Evolutionary conservation across 2,329 filamentous ascomycete genomes (phyloP), one percentile per base, ranked within the genome.

Genomic region (Teratosphaeria gauchensis): DNA sequence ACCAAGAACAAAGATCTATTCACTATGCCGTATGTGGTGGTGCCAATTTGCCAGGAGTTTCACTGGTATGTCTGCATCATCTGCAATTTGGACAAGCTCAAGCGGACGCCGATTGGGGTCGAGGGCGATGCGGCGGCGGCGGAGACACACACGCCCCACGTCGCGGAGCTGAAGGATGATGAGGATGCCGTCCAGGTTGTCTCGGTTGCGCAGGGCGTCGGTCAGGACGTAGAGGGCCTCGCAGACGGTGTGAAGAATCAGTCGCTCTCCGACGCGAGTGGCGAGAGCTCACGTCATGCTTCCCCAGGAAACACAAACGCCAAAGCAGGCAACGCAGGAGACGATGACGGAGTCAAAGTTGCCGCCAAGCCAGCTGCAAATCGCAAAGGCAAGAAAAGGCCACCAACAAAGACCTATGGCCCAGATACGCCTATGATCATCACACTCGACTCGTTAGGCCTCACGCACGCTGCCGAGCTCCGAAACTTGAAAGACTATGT

Each of bases 1-100:
- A 97, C 94, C 0, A 81, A 87, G 35, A 90, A 86, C 65, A 81
- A 92, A 24, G 89, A 99, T 69, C 75, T 99, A 8, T 89, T 97
- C 68, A 82, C 80, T 5, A 91, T 89, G 66, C 90, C 96, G 69
- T 96, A 92, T 71, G 85, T 97, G 59, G 81, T 97, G 11, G 88
- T 99, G 6, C 94, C 94, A 0, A 90, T 99, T 71, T 95, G 96
- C 66, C 89, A 96, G 69, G 79, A 84, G 31, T 59, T 66, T 1
- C 94, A 99, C 73, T 99, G 95, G 94, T 97, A 94, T 73, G 78
- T 97, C 64, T 91, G 90, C 14, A 92, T 99, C 58, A 92, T 99
- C 56, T 96, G 90, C 80, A 96, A 99, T 68, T 81, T 92, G 2
- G 82, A 84, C 3, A 85, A 81, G 56, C 78, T 94, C n/a, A 64